Percentiles rank a stretch among this genome's conserved stretches.
Evolutionary conservation across 1,139 yeast species (phyloP).

Genomic region (Yamadazyma trypodendri): DNA sequence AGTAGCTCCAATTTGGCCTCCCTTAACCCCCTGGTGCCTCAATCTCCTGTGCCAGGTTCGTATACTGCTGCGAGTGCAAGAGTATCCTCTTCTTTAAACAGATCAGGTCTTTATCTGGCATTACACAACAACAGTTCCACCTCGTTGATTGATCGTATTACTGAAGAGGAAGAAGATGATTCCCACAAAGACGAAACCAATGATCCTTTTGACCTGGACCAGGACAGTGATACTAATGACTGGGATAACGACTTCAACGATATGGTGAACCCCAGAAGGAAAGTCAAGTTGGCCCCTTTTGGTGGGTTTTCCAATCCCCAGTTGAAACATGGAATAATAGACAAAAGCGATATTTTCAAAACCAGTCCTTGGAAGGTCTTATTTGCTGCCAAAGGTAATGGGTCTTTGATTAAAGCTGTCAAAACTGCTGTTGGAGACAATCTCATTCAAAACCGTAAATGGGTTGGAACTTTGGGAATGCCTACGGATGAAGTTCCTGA

Average conservation of each 20-base stretch:
- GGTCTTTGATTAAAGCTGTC: slow-evolving; percentile 86
- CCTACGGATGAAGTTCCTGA: slow-evolving; percentile 81
- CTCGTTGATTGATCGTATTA: slow-evolving; percentile 26
- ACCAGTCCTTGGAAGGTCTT: slow-evolving; percentile 76
- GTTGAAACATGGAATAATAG: slow-evolving; percentile 41
- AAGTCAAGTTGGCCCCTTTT: slow-evolving; percentile 56
- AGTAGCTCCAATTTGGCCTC: slow-evolving; percentile 28
- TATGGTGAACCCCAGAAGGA: slow-evolving; percentile 30
- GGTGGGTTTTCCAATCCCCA: slow-evolving; percentile 71
- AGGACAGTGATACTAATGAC: slow-evolving; percentile 23
- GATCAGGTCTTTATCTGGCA: slow-evolving; percentile 22
- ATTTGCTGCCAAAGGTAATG: slow-evolving; percentile 76
- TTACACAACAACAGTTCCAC: slow-evolving; percentile 27
- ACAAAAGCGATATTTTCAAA: slow-evolving; percentile 58
- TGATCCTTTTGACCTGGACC: slow-evolving; percentile 2
- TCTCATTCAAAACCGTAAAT: slow-evolving; percentile 49
- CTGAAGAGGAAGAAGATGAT: slow-evolving; percentile 7
- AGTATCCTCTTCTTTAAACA: slow-evolving; percentile 19
- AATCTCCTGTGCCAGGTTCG: not conserved
- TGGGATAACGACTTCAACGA: slow-evolving; percentile 28
- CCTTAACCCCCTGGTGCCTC: slow-evolving; percentile 8
- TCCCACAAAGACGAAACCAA: not conserved
- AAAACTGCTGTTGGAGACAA: slow-evolving; percentile 54
- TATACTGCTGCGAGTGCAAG: not conserved
- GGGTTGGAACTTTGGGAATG: slow-evolving; percentile 92